A percentile compares a stretch with the other conserved stretches of the same genome.
Evolutionary conservation across 306 rosid genomes (phyloP).

Genomic region (Medicago truncatula): DNA sequence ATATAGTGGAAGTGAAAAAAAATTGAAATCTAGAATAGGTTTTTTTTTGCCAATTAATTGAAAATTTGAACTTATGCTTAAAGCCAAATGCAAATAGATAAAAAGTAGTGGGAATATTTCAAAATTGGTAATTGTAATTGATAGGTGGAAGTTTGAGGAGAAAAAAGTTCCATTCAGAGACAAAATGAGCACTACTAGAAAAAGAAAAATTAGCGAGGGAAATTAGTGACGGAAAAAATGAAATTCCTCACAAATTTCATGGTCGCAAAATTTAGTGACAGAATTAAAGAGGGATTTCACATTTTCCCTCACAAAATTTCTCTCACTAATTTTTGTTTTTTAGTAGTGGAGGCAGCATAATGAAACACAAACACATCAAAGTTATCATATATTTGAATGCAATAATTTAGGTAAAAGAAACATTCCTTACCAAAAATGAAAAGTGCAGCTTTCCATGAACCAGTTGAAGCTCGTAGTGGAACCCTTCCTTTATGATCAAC

Average conservation of each 20-base stretch:
- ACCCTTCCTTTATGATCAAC: conserved; percentile 57
- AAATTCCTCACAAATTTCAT: too few relatives aligned
- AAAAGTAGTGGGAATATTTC: background rate
- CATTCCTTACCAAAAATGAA: conserved; percentile 59
- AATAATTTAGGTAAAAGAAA: background rate
- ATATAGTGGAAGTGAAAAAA: background rate
- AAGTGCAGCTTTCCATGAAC: conserved; percentile 74
- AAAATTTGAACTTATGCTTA: background rate
- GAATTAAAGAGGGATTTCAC: too few relatives aligned
- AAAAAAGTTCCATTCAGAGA: background rate
- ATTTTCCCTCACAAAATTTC: too few relatives aligned
- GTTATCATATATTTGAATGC: background rate
- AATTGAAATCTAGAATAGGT: background rate
- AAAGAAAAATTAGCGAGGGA: too few relatives aligned
- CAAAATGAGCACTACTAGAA: too few relatives aligned
- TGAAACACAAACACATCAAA: conserved; percentile 1
- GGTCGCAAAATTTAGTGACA: too few relatives aligned
- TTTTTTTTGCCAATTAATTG: background rate
- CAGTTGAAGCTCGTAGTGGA: conserved; percentile 73
- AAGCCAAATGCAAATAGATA: background rate
- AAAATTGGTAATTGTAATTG: background rate
- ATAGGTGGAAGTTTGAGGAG: conserved; percentile 20
- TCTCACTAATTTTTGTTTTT: too few relatives aligned
- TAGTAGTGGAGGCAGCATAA: too few relatives aligned
- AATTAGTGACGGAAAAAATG: too few relatives aligned